Base-by-base conservation (phyloP, 306 rosid species). In the Fagus sylvatica region DNA sequence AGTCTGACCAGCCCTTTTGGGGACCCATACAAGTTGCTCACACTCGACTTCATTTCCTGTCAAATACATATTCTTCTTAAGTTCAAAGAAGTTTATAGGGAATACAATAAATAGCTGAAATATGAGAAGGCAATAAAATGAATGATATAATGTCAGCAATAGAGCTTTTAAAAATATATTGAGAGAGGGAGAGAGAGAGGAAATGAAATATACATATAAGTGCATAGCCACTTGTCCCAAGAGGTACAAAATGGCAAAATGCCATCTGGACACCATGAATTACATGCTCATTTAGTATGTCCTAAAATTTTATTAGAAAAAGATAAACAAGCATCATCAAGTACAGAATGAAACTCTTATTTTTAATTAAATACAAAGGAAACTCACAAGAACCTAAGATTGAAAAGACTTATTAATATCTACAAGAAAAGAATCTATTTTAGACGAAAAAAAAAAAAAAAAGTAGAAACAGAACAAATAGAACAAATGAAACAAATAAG, bases 11-110 rank as follows among this genome's bases (percentile, higher is more conserved):
- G 80, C 80, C 80, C 73, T 87, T 86, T 85, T 93, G 42, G 98
- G 99, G 84, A 93, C 87, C 99, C 99, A 96, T 69, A 90, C 90
- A 34, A 96, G 93, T 78, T 96, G 99, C 84, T 96, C 99, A 78
- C 99, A 96, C 83, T 96, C 99, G 76, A 96, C 99, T 87, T 96
- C 99, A 57, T 96, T 96, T 80, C 99, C 99, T 96, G 93, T 74
- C 85, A 74, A 76, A 85, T 37, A 75, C 53, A 72, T 79, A 73
- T 54, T 62, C 72, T 61, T 74, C 64, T 28, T 69, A 60, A 82
- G 76, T 57, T 72, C 33, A 59, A 33, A 40, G 46, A 68, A 53
- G 48, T 33, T 70, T 53, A 28, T 59, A 78, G 48, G 71, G 57
- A 79, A 74, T 67, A 22, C n/a, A 49, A 79, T 54, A 81, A 41